Percentiles rank a stretch among this genome's conserved stretches.
These are phyloP conservation scores for Malus asiatica DNA, from an alignment of 306 rosid species.

Conservation along the genomic window DNA sequence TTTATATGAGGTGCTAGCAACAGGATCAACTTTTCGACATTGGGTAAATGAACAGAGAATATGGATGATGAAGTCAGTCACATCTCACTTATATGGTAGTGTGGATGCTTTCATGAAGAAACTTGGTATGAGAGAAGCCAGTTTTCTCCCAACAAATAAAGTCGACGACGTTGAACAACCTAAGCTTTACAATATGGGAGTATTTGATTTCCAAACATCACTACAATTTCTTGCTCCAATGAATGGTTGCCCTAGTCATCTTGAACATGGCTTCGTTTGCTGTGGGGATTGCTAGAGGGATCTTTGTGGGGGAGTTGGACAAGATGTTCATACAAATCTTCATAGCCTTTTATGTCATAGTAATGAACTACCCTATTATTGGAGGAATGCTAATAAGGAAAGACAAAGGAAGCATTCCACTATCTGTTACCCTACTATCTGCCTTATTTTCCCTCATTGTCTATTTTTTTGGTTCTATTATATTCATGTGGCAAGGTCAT, in stretches of 20 bases:
- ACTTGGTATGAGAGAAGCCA: slow-evolving; percentile 41
- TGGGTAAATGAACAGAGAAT: slow-evolving; percentile 48
- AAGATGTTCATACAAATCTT: slow-evolving; percentile 17
- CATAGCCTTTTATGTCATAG: slow-evolving; percentile 10
- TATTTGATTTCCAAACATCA: slow-evolving; percentile 49
- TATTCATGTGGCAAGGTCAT: slow-evolving; percentile 1
- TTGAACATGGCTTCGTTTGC: slow-evolving; percentile 35
- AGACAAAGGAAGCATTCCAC: slow-evolving; percentile 21
- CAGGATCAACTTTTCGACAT: slow-evolving; percentile 31
- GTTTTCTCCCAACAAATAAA: slow-evolving; percentile 62
- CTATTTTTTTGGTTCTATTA: background rate
- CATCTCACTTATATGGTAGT: slow-evolving; percentile 42
- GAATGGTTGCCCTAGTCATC: slow-evolving; percentile 36
- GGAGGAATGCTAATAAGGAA: slow-evolving; percentile 27
- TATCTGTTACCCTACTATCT: slow-evolving; percentile 7
- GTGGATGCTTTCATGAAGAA: slow-evolving; percentile 51
- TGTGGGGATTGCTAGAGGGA: slow-evolving; percentile 32
- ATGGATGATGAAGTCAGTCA: slow-evolving; percentile 54
- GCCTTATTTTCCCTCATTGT: background rate
- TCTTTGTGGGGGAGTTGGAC: slow-evolving; percentile 18
- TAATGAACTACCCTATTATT: slow-evolving; percentile 13
- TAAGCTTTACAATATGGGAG: slow-evolving; percentile 37
- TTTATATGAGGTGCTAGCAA: slow-evolving; percentile 36
- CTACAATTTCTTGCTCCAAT: slow-evolving; percentile 46
- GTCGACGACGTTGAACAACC: slow-evolving; percentile 34